A percentile compares a stretch with the other conserved stretches of the same genome.
These are phyloP conservation scores for Adenanthera pavonina DNA, from an alignment of 306 rosid genomes.

Conservation along the genomic window DNA sequence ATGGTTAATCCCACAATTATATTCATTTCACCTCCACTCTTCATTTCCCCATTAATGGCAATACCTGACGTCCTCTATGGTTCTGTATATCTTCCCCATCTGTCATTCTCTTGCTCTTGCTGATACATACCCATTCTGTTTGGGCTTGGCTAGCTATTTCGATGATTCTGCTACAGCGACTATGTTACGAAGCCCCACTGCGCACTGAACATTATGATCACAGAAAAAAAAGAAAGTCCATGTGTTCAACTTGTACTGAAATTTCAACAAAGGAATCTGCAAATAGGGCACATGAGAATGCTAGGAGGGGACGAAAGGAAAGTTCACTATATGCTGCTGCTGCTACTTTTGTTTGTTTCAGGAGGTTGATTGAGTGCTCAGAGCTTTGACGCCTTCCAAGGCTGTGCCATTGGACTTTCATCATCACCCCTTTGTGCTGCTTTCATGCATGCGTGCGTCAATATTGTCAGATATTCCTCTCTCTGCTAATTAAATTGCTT, in stretches of 20 bases:
- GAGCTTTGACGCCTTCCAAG: slow-evolving; percentile 29
- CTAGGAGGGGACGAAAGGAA: neutral
- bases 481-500: neutral
- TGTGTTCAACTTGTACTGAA: slow-evolving; percentile 23
- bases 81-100: neutral
- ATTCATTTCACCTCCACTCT: neutral
- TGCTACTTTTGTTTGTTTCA: neutral
- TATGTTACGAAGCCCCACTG: neutral
- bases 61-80: neutral
- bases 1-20: slow-evolving; percentile 4
- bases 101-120: neutral
- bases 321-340: neutral
- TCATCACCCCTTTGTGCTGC: slow-evolving; percentile 1
- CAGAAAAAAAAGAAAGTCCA: neutral
- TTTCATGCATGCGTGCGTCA: slow-evolving; percentile 23
- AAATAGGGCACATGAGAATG: neutral
- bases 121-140: neutral
- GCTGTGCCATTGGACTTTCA: slow-evolving; percentile 15
- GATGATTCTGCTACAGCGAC: neutral
- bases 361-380: slow-evolving; percentile 12
- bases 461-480: slow-evolving; percentile 20
- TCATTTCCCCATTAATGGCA: neutral
- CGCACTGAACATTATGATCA: neutral
- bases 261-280: neutral
- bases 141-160: neutral